phyloP scores from a whole-genome alignment of 345 rosid genomes.

The Boechera divaricarpa region DNA sequence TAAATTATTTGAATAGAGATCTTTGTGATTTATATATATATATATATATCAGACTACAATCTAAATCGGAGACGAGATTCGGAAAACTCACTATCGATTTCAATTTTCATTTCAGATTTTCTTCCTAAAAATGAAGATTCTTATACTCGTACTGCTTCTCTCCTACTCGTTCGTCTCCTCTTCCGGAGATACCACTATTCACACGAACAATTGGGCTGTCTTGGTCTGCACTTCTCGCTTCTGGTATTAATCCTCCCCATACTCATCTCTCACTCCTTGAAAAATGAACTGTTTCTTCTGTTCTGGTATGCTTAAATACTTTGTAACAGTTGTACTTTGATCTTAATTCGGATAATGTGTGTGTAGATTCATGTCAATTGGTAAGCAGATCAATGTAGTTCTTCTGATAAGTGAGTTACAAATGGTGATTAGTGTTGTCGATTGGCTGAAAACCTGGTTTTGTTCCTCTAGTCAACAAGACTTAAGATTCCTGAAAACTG shows the following conservation, averaged over 20 bases:
- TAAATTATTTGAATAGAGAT: background rate
- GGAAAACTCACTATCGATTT: slow-evolving; percentile 18
- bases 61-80: slow-evolving; percentile 29
- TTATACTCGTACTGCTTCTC: slow-evolving; percentile 41
- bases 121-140: slow-evolving; percentile 32
- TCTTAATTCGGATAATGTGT: background rate
- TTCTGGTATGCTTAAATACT: too few relatives aligned
- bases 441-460: background rate
- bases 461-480: background rate
- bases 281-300: background rate
- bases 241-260: slow-evolving; percentile 58
- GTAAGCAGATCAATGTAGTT: slow-evolving; percentile 1
- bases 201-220: slow-evolving; percentile 99
- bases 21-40: background rate
- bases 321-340: background rate
- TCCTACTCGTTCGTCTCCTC: slow-evolving; percentile 49
- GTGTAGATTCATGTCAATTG: background rate
- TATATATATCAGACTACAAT: background rate
- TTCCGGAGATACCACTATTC: slow-evolving; percentile 69
- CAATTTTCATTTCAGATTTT: slow-evolving; percentile 15
- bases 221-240: slow-evolving; percentile 98
- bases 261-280: background rate
- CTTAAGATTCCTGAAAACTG: background rate
- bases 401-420: slow-evolving; percentile 8
- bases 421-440: background rate